Conservation (phyloP, 2,329 filamentous ascomycete genomes). For the Chaetomium strumarium region DNA sequence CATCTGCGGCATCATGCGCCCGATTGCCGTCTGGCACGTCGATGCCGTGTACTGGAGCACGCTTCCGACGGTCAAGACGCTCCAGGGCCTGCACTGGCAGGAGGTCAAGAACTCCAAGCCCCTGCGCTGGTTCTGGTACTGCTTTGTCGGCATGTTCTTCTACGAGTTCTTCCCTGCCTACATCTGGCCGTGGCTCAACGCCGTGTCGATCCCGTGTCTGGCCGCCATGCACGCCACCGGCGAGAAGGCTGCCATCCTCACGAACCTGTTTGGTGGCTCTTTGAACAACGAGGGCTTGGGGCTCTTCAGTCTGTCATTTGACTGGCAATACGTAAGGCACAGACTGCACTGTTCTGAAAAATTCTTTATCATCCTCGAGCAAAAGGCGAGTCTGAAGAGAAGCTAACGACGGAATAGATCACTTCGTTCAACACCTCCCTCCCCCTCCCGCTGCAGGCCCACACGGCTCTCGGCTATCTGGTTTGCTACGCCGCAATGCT, state of each 20-base stretch:
- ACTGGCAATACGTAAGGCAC: conserved; percentile 48
- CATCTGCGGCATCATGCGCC: conserved; percentile 46
- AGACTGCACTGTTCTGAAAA: background rate
- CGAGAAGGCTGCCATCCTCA: conserved; percentile 37
- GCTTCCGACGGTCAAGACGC: conserved; percentile 46
- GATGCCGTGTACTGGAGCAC: conserved; percentile 52
- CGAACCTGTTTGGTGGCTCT: conserved; percentile 46
- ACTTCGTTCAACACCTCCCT: conserved; percentile 49
- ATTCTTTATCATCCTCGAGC: no score
- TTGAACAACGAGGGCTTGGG: conserved; percentile 48
- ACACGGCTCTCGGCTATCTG: conserved; percentile 41
- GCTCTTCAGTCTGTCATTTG: conserved; percentile 43
- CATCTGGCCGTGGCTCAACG: conserved; percentile 50
- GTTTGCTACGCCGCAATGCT: conserved; percentile 46
- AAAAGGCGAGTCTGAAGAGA: background rate
- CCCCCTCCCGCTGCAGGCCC: conserved; percentile 45
- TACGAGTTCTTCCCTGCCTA: conserved; percentile 52
- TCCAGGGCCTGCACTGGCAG: conserved; percentile 51
- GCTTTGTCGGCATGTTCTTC: conserved; percentile 41
- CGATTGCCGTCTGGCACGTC: conserved; percentile 49
- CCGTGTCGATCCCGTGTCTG: conserved; percentile 48
- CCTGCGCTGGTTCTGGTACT: conserved; percentile 47
- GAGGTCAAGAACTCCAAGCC: conserved; percentile 44
- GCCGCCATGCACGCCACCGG: conserved; percentile 47
- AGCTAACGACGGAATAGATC: conserved; percentile 34